Evolutionary conservation across 768 basidiomycete genomes (phyloP).

Genomic region (Wakefieldia striispora): DNA sequence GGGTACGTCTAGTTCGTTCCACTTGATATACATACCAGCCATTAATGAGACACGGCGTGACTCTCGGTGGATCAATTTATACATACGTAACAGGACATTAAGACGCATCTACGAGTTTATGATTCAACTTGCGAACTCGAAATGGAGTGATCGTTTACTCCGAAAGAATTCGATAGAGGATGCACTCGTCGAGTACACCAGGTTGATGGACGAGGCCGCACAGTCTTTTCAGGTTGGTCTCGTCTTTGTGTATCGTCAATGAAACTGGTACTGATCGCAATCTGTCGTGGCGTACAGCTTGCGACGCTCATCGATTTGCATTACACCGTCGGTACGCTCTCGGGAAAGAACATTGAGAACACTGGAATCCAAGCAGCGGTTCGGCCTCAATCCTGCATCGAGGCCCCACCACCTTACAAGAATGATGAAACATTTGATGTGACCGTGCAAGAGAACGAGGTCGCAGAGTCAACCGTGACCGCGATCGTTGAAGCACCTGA

Average conservation of each 20-base stretch:
- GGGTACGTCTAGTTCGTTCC: slow-evolving; percentile 25
- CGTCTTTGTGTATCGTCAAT: not conserved
- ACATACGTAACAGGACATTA: slow-evolving; percentile 33
- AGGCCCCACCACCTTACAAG: slow-evolving; percentile 23
- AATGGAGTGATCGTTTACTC: slow-evolving; percentile 41
- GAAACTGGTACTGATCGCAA: not conserved
- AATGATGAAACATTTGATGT: not conserved
- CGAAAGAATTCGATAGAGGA: slow-evolving; percentile 41
- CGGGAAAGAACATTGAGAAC: not conserved
- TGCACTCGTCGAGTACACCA: slow-evolving; percentile 34
- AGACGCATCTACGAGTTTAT: slow-evolving; percentile 40
- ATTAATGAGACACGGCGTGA: not conserved
- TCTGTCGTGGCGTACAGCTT: slow-evolving; percentile 31
- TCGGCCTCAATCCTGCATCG: not conserved
- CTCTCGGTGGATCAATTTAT: no score
- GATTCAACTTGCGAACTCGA: slow-evolving; percentile 36
- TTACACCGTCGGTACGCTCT: slow-evolving; percentile 33
- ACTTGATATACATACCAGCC: not conserved
- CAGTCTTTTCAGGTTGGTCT: slow-evolving; percentile 44
- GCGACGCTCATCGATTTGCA: slow-evolving; percentile 49
- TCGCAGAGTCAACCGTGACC: not conserved
- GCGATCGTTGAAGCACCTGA: slow-evolving; percentile 3
- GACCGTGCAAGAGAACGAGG: not conserved
- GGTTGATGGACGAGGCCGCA: slow-evolving; percentile 42
- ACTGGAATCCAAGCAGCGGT: not conserved